Evolutionary conservation across 768 basidiomycete species (phyloP).

Genomic region (Lactarius hatsudake): DNA sequence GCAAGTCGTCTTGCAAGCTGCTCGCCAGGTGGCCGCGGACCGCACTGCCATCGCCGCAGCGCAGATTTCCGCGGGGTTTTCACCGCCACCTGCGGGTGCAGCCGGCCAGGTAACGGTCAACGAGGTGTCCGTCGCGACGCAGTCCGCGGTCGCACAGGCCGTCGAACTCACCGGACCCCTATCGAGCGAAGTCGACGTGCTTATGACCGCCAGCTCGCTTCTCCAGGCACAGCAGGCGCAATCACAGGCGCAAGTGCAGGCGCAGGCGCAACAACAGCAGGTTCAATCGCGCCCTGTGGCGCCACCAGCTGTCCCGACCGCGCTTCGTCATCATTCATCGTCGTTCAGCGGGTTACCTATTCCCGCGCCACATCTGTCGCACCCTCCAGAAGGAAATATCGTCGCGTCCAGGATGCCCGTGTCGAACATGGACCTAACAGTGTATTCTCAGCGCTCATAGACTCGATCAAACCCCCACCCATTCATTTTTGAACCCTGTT

Average conservation of each 20-base stretch:
- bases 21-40: conserved; percentile 54
- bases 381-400: conserved; percentile 23
- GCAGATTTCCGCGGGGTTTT: conserved; percentile 42
- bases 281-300: conserved; percentile 17
- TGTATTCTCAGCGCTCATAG: conserved; percentile 26
- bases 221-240: conserved; percentile 44
- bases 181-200: conserved; percentile 77
- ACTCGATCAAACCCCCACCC: conserved; percentile 12
- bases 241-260: conserved; percentile 32
- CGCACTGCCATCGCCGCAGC: conserved; percentile 43
- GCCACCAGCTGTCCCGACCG: conserved; percentile 33
- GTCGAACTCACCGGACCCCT: conserved; percentile 71
- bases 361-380: conserved; percentile 8
- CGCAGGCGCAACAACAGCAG: conserved; percentile 14
- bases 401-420: neutral
- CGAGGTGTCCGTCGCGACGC: conserved; percentile 59
- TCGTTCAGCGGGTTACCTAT: conserved; percentile 30
- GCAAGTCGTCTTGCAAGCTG: conserved; percentile 78
- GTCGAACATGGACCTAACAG: conserved; percentile 17
- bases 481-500: conserved; percentile 4
- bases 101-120: conserved; percentile 49
- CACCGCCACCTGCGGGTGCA: conserved; percentile 34
- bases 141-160: conserved; percentile 79
- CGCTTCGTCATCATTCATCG: conserved; percentile 37
- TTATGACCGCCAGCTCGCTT: conserved; percentile 63